Conservation (phyloP, 192 early-diverging fungal genomes). For the Coemansia sp. region DNA sequence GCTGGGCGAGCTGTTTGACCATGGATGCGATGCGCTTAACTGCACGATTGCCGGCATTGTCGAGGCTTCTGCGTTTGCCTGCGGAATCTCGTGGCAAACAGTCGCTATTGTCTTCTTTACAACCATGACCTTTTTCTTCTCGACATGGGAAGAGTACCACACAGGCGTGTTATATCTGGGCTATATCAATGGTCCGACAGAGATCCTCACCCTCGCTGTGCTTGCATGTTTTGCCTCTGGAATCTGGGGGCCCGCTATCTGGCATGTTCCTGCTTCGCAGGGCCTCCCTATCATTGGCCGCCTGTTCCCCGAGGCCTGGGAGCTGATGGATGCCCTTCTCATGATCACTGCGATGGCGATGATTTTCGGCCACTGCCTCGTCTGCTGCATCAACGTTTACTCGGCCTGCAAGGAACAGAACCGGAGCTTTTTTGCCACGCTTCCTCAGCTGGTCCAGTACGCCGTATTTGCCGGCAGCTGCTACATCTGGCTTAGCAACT, state of each 20-base stretch:
- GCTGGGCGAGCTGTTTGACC: slow-evolving; percentile 82
- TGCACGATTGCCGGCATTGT: slow-evolving; percentile 72
- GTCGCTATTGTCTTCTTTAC: slow-evolving; percentile 62
- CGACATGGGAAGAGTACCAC: slow-evolving; percentile 89
- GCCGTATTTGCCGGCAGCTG: slow-evolving; percentile 59
- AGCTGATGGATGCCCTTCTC: slow-evolving; percentile 41
- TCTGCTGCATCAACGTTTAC: slow-evolving; percentile 52
- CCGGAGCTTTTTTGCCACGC: slow-evolving; percentile 59
- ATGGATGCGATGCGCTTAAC: slow-evolving; percentile 85
- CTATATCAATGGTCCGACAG: slow-evolving; percentile 81
- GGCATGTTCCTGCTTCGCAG: slow-evolving; percentile 37
- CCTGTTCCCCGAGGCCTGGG: slow-evolving; percentile 45
- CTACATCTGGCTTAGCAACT: slow-evolving; percentile 70
- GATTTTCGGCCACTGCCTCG: slow-evolving; percentile 43
- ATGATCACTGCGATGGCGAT: slow-evolving; percentile 27
- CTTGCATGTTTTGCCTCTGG: slow-evolving; percentile 67
- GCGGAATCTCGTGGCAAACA: slow-evolving; percentile 68
- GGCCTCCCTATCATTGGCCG: slow-evolving; percentile 38
- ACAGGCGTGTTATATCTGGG: slow-evolving; percentile 82
- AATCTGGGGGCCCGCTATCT: slow-evolving; percentile 57
- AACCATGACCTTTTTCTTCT: slow-evolving; percentile 76
- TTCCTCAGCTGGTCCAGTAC: slow-evolving; percentile 65
- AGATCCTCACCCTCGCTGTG: slow-evolving; percentile 73
- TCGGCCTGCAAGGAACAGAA: slow-evolving; percentile 56
- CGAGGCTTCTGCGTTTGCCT: slow-evolving; percentile 68